Conservation (phyloP, 1,139 yeast genomes). For the Sugiyamaella neomexicana region DNA sequence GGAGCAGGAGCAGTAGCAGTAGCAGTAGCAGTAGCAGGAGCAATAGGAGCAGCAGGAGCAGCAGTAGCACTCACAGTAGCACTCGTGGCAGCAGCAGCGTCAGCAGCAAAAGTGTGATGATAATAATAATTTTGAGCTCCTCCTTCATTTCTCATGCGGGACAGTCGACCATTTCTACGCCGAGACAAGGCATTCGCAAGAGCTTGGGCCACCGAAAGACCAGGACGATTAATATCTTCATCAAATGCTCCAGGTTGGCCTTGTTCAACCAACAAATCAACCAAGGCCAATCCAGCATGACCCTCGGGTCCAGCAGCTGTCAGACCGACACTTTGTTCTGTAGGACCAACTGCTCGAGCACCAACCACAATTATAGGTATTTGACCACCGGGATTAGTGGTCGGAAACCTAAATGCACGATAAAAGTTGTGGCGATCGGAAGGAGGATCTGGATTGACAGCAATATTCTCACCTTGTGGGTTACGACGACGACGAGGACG, state of each 20-base stretch:
- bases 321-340: conserved; percentile 26
- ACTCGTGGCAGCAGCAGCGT: too few relatives aligned
- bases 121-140: too few relatives aligned
- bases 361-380: conserved; percentile 61
- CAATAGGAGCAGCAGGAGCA: background rate
- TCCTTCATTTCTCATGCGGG: too few relatives aligned
- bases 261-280: conserved; percentile 24
- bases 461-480: background rate
- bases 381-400: conserved; percentile 30
- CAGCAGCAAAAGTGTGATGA: too few relatives aligned
- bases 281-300: conserved; percentile 23
- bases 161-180: background rate
- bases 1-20: background rate
- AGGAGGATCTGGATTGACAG: background rate
- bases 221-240: background rate
- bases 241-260: background rate
- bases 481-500: background rate
- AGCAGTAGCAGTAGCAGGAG: background rate
- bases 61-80: background rate
- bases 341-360: conserved; percentile 46
- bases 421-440: conserved; percentile 44
- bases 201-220: background rate
- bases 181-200: background rate
- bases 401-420: conserved; percentile 55
- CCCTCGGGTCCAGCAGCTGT: conserved; percentile 9